A percentile compares a stretch with the other conserved stretches of the same genome.
phyloP scores from a whole-genome alignment of 495 filamentous ascomycete species.

The Podospora fimiseda region DNA sequence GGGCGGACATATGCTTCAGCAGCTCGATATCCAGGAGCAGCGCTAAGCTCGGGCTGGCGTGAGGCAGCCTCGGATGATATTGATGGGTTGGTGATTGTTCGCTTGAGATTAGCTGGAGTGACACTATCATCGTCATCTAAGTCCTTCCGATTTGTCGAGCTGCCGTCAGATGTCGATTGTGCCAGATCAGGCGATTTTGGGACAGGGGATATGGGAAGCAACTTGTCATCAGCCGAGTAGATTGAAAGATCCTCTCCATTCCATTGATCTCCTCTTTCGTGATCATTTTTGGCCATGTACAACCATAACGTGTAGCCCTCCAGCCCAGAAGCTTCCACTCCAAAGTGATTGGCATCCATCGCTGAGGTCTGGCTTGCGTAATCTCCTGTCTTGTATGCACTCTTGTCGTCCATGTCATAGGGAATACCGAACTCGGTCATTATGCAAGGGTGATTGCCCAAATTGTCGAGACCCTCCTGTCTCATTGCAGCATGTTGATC shows the following conservation, averaged over 20 bases:
- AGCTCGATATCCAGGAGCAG: constrained; percentile 70
- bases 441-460: constrained; percentile 84
- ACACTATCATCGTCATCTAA: constrained; percentile 51
- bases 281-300: constrained; percentile 77
- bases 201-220: constrained; percentile 50
- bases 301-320: constrained; percentile 89
- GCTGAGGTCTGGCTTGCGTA: constrained; percentile 89
- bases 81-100: constrained; percentile 61
- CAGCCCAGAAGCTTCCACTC: constrained; percentile 69
- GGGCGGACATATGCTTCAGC: constrained; percentile 90
- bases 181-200: constrained; percentile 33
- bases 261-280: constrained; percentile 90
- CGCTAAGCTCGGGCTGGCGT: constrained; percentile 45
- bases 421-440: constrained; percentile 96
- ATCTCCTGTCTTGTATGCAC: constrained; percentile 94
- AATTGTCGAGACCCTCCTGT: constrained; percentile 81
- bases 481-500: constrained; percentile 85
- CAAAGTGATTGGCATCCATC: constrained; percentile 96
- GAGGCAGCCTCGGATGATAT: constrained; percentile 56
- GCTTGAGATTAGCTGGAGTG: constrained; percentile 65
- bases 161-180: constrained; percentile 29
- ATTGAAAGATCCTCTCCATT: constrained; percentile 97
- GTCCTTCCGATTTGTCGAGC: constrained; percentile 26
- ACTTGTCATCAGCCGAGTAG: constrained; percentile 71
- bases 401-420: constrained; percentile 96